phyloP scores from a whole-genome alignment of 345 rosid species.

The Abelmoschus esculentus region DNA sequence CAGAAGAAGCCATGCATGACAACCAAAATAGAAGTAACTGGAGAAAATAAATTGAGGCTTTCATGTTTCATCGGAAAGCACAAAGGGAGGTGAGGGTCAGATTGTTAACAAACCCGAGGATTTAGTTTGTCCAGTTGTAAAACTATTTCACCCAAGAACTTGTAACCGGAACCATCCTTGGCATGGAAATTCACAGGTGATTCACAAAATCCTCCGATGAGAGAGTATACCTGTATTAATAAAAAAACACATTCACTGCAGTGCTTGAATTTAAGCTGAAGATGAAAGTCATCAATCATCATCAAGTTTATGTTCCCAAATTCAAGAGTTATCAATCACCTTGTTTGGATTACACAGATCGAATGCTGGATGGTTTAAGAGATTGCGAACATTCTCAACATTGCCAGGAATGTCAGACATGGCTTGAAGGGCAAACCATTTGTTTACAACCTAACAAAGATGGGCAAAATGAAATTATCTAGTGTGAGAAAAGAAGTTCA shows the following conservation, averaged over 20 bases:
- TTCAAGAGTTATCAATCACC: conserved; percentile 24
- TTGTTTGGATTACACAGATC: conserved; percentile 92
- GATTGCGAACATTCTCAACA: conserved; percentile 70
- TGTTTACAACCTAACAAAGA: conserved; percentile 68
- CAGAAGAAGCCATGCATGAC: neutral
- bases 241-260: neutral
- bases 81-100: neutral
- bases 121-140: conserved; percentile 84
- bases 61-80: neutral
- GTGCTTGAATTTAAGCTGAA: neutral
- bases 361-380: conserved; percentile 73
- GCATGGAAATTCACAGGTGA: conserved; percentile 93
- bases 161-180: conserved; percentile 91
- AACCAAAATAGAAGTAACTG: neutral
- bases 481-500: neutral
- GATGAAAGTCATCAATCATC: no score
- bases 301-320: neutral
- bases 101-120: conserved; percentile 57
- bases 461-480: neutral
- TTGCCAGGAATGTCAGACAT: conserved; percentile 75
- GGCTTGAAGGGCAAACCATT: conserved; percentile 97
- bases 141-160: conserved; percentile 88
- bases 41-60: neutral
- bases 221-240: conserved; percentile 59
- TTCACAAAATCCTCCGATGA: conserved; percentile 73